Conservation (phyloP, 768 basidiomycete species). For the Hericium alpestre region DNA sequence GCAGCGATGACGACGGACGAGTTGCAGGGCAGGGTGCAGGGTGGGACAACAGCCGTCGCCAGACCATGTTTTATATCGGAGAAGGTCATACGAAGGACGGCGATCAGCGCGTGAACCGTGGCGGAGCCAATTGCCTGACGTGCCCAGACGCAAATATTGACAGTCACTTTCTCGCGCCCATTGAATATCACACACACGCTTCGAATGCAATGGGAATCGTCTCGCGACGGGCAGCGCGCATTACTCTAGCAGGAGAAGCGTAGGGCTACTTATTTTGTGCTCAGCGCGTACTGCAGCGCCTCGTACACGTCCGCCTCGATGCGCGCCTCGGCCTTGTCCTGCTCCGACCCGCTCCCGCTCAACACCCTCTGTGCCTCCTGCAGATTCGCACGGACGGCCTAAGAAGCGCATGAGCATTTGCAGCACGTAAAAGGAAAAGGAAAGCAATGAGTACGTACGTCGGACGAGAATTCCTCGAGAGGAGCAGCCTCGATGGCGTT, state of each 20-base stretch:
- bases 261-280: slow-evolving; percentile 15
- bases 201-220: background rate
- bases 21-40: background rate
- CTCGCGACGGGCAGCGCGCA: background rate
- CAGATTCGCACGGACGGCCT: slow-evolving; percentile 87
- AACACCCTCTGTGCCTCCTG: slow-evolving; percentile 80
- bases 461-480: slow-evolving; percentile 79
- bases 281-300: slow-evolving; percentile 79
- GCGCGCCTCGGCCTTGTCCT: slow-evolving; percentile 86
- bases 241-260: background rate
- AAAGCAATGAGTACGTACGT: slow-evolving; percentile 43
- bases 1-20: background rate
- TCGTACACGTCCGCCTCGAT: slow-evolving; percentile 97
- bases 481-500: slow-evolving; percentile 96
- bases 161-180: too few relatives aligned
- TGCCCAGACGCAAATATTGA: too few relatives aligned
- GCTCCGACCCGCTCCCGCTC: slow-evolving; percentile 77
- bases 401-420: slow-evolving; percentile 2
- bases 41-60: background rate
- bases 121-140: too few relatives aligned
- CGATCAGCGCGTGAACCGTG: too few relatives aligned
- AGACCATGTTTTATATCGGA: too few relatives aligned
- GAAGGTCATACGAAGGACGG: too few relatives aligned
- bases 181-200: too few relatives aligned
- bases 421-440: background rate